Percentiles rank a stretch among this genome's conserved stretches.
Evolutionary conservation across 2,329 filamentous ascomycete genomes (phyloP).

Genomic region (Colletotrichum sublineola): DNA sequence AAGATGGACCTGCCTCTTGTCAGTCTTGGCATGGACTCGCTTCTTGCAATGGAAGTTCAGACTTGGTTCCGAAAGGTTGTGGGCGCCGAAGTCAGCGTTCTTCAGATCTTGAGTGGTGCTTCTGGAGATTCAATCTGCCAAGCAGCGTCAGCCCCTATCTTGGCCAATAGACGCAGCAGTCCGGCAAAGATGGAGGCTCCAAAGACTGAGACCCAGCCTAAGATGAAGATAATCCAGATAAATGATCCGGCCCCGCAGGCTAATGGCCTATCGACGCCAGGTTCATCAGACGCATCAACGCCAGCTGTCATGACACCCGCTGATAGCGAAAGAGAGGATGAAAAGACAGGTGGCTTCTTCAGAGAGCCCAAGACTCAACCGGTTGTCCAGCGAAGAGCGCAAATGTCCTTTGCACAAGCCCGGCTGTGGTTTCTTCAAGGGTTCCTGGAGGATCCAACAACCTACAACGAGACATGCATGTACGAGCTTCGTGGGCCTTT

Average conservation of each 20-base stretch:
- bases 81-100: conserved; percentile 8
- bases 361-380: not conserved
- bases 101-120: conserved; percentile 7
- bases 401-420: conserved; percentile 56
- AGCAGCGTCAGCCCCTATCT: not conserved
- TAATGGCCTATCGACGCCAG: too few species aligned
- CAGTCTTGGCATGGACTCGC: not conserved
- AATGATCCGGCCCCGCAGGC: too few species aligned
- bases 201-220: not conserved
- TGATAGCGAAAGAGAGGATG: not conserved
- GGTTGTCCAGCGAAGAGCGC: not conserved
- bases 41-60: conserved; percentile 19
- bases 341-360: not conserved
- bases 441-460: conserved; percentile 53
- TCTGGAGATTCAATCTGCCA: conserved; percentile 7
- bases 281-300: not conserved
- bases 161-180: not conserved
- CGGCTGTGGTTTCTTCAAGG: conserved; percentile 57
- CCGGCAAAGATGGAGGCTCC: not conserved
- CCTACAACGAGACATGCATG: conserved; percentile 55
- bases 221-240: too few species aligned
- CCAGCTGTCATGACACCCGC: not conserved
- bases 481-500: conserved; percentile 52
- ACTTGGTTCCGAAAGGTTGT: conserved; percentile 18
- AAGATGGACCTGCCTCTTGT: conserved; percentile 20